Evolutionary conservation across 306 rosid species (phyloP).

Genomic region (Hippophae rhamnoides): DNA sequence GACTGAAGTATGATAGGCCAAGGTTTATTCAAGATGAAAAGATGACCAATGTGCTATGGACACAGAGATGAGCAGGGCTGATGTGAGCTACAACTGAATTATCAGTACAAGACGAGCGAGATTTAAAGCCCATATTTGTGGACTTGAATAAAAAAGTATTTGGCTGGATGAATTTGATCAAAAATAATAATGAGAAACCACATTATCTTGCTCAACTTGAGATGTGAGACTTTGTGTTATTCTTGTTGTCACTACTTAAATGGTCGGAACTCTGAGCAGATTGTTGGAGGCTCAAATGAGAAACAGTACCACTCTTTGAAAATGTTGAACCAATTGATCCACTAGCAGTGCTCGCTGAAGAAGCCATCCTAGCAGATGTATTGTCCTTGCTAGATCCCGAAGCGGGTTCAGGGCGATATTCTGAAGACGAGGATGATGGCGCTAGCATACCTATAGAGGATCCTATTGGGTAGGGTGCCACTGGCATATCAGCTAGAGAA

Average conservation of each 20-base stretch:
- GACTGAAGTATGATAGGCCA: conserved; percentile 62
- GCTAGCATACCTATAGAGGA: conserved; percentile 80
- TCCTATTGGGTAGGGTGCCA: conserved; percentile 90
- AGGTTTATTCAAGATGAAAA: conserved; percentile 66
- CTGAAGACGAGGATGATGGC: conserved; percentile 83
- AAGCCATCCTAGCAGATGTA: conserved; percentile 61
- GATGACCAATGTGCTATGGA: conserved; percentile 66
- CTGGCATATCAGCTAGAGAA: conserved; percentile 86
- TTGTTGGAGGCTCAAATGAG: conserved; percentile 48
- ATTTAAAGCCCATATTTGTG: conserved; percentile 53
- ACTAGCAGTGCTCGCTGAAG: conserved; percentile 64
- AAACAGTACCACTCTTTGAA: conserved; percentile 42
- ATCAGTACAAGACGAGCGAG: conserved; percentile 44
- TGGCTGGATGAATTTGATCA: conserved; percentile 46
- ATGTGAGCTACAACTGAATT: conserved; percentile 54
- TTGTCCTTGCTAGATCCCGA: conserved; percentile 66
- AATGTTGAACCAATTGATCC: conserved; percentile 68
- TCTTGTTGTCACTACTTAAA: conserved; percentile 35
- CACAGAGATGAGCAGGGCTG: conserved; percentile 50
- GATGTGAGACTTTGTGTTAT: conserved; percentile 46
- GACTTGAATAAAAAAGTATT: conserved; percentile 49
- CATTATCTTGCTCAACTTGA: conserved; percentile 65
- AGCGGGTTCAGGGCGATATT: conserved; percentile 65
- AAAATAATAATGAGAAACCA: conserved; percentile 44
- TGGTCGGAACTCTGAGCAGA: conserved; percentile 57